phyloP scores from a whole-genome alignment of 2,329 filamentous ascomycete species.

The Arthrobotrys sinensis region DNA sequence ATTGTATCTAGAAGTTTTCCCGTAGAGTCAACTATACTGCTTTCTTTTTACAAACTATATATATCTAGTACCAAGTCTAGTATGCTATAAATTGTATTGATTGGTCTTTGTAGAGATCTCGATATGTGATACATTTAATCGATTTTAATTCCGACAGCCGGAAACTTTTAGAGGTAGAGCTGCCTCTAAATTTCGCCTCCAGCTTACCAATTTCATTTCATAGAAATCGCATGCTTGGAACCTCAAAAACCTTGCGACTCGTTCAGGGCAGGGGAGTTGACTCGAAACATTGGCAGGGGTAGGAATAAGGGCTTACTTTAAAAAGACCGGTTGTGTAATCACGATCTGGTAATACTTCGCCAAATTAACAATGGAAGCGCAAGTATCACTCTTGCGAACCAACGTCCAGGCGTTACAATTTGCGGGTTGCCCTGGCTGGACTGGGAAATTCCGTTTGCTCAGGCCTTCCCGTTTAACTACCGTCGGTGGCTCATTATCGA shows the following conservation, averaged over 20 bases:
- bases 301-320: constrained; percentile 14
- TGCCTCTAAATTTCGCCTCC: too few species aligned
- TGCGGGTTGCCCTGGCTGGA: constrained; percentile 11
- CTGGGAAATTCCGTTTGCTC: constrained; percentile 16
- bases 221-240: too few species aligned
- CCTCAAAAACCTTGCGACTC: too few species aligned
- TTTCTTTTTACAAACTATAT: background rate
- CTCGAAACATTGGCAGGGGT: background rate
- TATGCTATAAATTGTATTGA: too few species aligned
- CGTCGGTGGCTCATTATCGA: constrained; percentile 11
- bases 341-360: constrained; percentile 12
- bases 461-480: constrained; percentile 12
- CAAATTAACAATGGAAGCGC: constrained; percentile 24
- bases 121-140: too few species aligned
- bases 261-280: too few species aligned
- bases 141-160: too few species aligned
- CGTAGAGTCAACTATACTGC: background rate
- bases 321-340: constrained; percentile 14
- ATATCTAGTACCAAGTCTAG: too few species aligned
- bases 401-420: constrained; percentile 37
- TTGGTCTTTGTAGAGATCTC: too few species aligned
- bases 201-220: too few species aligned
- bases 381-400: constrained; percentile 46
- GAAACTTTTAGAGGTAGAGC: too few species aligned
- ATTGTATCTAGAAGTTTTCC: constrained; percentile 23